Percentiles rank a stretch among this genome's conserved stretches.
Conservation (phyloP, 2,329 filamentous ascomycete genomes). For the Berkeleyomyces rouxiae region DNA sequence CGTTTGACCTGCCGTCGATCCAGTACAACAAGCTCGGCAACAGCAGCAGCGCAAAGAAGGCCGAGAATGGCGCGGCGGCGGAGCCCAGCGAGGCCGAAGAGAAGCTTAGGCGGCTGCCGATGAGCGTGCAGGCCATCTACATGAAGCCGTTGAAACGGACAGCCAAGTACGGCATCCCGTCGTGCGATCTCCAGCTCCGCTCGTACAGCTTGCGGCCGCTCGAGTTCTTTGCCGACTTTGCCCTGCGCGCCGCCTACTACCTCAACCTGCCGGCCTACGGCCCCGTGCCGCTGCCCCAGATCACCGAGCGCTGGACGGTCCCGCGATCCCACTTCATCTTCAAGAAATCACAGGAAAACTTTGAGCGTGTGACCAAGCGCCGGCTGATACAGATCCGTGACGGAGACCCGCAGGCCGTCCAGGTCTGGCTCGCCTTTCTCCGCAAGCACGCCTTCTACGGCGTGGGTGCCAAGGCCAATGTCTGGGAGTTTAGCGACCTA, state of each 20-base stretch:
- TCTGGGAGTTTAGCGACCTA: conserved; percentile 71
- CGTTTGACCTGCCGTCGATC: background rate
- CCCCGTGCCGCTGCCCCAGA: conserved; percentile 69
- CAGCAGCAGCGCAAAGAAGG: conserved; percentile 14
- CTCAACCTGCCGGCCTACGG: conserved; percentile 73
- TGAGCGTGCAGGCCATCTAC: conserved; percentile 61
- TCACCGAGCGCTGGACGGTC: conserved; percentile 88
- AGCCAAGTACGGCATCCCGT: conserved; percentile 59
- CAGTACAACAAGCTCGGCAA: conserved; percentile 10
- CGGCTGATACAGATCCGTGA: conserved; percentile 85
- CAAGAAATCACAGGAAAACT: conserved; percentile 97
- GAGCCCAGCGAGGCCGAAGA: conserved; percentile 3
- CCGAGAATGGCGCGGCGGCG: conserved; percentile 8
- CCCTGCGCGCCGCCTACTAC: conserved; percentile 86
- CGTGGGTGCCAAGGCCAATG: conserved; percentile 97
- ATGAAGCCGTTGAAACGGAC: conserved; percentile 65
- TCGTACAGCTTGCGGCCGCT: conserved; percentile 82
- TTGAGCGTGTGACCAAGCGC: conserved; percentile 75
- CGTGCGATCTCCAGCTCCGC: conserved; percentile 81
- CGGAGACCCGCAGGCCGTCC: conserved; percentile 73
- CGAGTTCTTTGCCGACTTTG: conserved; percentile 90
- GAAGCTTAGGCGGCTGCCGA: conserved; percentile 11
- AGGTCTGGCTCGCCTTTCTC: conserved; percentile 83
- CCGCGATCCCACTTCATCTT: conserved; percentile 78
- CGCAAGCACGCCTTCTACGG: conserved; percentile 86